These are phyloP conservation scores for Syzygium aromaticum DNA, from an alignment of 345 rosid genomes.

Conservation along the genomic window DNA sequence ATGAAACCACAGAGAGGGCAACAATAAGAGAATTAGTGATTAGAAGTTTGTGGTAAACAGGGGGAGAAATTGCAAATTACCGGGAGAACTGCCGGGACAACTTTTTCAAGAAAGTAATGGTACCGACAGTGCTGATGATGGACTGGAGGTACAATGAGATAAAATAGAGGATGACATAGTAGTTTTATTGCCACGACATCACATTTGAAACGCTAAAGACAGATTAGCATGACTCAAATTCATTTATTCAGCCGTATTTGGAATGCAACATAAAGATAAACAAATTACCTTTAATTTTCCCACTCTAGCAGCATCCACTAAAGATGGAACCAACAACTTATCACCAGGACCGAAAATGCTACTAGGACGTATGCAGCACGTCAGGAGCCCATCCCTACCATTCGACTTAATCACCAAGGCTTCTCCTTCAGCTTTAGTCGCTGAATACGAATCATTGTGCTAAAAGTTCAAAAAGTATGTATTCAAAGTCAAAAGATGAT, in stretches of 20 bases:
- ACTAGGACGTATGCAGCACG: slow-evolving; percentile 93
- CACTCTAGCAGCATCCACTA: slow-evolving; percentile 73
- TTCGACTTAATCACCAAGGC: slow-evolving; percentile 59
- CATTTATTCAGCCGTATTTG: not conserved
- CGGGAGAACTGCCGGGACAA: not conserved
- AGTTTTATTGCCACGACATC: not conserved
- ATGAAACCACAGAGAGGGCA: not conserved
- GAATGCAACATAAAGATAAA: not conserved
- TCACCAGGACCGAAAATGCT: slow-evolving; percentile 96
- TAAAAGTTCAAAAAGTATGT: slow-evolving; percentile 17
- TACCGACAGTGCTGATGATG: not conserved
- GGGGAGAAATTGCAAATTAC: not conserved
- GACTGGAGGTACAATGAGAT: not conserved
- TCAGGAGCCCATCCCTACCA: slow-evolving; percentile 65
- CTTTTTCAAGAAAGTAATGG: not conserved
- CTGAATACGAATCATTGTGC: slow-evolving; percentile 86
- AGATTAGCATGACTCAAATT: not conserved
- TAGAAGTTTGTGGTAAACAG: not conserved
- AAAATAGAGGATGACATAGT: not conserved
- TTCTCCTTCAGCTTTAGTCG: slow-evolving; percentile 91
- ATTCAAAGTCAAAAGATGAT: not conserved
- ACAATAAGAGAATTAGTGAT: not conserved
- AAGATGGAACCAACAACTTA: slow-evolving; percentile 72
- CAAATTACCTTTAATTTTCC: slow-evolving; percentile 76
- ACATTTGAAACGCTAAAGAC: not conserved